Base-by-base conservation (phyloP, 176 grass and related monocot species). In the Otatea glauca region DNA sequence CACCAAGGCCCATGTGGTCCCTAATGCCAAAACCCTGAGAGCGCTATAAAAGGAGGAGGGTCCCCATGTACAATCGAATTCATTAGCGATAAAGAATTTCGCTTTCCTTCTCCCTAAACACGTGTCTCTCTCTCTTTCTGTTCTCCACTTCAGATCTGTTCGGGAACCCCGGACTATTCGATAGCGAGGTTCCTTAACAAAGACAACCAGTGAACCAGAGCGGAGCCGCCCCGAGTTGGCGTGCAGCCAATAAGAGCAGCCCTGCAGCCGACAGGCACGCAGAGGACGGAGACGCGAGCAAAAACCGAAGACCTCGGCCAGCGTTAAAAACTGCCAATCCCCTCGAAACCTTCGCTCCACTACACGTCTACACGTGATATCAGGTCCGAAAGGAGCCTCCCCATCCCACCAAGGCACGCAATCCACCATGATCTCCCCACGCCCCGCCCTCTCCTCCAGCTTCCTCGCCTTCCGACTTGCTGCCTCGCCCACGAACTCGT, bases 391-490 rank as follows among this genome's bases (percentile, higher is more conserved):
- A 13, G 2, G 12, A 65, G 5, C 2, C 7, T 8, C 23, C 16
- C 20, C 38, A 4, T 4, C 7, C 48, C 20, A 16, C 50, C 35
- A 25, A 53, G 13, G 23, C 79, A 24, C 13, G 0, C 6, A 20
- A 11, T 0, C 47, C 25, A 68, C 20, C 80, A 85, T 85, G 79
- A 86, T 84, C 65, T 91, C 86, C 63, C 83, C 87, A 10, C 84
- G 80, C 29, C 84, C 70, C 48, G 21, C 84, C 24, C 66, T 87
- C 66, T 91, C 89, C 51, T 73, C 84, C 43, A 35, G 55, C 47
- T 89, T 89, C 86, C 67, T 87, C 75, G 65, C 74, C 63, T 82
- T 87, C 70, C 87, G 84, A 0, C 29, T 78, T 2, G 15, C 62
- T 16, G 53, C 65, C 47, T 72, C 80, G 5, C 38, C 77, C 13